These are phyloP conservation scores for Paracorniculantispora psalliotae DNA, from an alignment of 2,329 filamentous ascomycete genomes.

Conservation along the genomic window DNA sequence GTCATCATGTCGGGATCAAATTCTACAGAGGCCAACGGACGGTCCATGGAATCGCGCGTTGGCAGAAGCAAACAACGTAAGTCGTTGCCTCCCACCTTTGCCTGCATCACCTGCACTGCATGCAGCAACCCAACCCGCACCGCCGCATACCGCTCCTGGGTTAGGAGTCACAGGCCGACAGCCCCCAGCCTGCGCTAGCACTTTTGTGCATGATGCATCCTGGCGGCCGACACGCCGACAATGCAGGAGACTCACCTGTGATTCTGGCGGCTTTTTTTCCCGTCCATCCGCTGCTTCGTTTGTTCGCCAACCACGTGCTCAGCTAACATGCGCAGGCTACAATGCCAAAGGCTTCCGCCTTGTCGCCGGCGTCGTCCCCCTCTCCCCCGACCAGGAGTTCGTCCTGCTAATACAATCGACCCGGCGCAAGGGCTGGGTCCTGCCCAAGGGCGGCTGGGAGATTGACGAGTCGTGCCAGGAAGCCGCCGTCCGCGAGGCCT, in stretches of 20 bases:
- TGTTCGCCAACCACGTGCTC: constrained; percentile 16
- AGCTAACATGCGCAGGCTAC: constrained; percentile 61
- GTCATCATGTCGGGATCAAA: constrained; percentile 32
- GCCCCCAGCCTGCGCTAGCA: neutral
- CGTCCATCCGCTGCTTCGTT: no score
- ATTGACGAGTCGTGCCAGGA: constrained; percentile 83
- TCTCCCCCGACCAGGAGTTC: constrained; percentile 78
- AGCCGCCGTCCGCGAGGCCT: constrained; percentile 85
- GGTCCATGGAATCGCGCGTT: constrained; percentile 67
- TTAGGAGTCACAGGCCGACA: neutral
- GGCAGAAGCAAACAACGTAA: constrained; percentile 78
- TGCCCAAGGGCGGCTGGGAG: constrained; percentile 98
- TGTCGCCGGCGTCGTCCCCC: constrained; percentile 88
- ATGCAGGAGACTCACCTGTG: neutral
- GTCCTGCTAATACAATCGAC: constrained; percentile 94
- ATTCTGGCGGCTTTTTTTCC: no score
- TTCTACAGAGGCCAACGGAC: constrained; percentile 34
- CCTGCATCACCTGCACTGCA: constrained; percentile 6
- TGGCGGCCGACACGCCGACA: neutral
- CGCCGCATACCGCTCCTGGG: neutral
- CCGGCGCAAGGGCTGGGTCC: constrained; percentile 85
- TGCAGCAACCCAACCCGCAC: neutral
- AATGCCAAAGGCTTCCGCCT: constrained; percentile 87
- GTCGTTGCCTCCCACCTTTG: constrained; percentile 39
- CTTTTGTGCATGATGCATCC: constrained; percentile 4